Evolutionary conservation across 371 early-diverging fungal genomes (phyloP).

Genomic region (Rhizopus stolonifer): DNA sequence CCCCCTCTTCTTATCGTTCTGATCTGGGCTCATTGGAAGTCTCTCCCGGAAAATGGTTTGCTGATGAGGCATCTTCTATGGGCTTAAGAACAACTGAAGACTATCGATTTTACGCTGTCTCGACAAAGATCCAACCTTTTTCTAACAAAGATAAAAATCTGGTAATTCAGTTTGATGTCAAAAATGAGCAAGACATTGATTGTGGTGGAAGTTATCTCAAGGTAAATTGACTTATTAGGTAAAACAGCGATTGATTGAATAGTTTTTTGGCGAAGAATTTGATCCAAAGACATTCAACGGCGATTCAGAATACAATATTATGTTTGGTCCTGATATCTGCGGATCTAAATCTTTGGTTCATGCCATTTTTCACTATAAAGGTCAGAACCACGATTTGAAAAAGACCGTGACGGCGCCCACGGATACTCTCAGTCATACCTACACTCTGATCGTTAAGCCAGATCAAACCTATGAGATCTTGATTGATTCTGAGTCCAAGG

Average conservation of each 20-base stretch:
- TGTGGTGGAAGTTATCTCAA: slow-evolving; percentile 98
- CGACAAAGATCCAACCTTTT: slow-evolving; percentile 73
- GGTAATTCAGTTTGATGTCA: slow-evolving; percentile 94
- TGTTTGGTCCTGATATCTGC: slow-evolving; percentile 96
- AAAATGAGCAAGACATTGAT: slow-evolving; percentile 90
- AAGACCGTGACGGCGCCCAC: slow-evolving; percentile 67
- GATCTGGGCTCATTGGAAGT: slow-evolving; percentile 78
- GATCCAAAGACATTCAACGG: slow-evolving; percentile 79
- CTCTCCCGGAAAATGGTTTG: slow-evolving; percentile 75
- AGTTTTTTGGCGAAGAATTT: slow-evolving; percentile 57
- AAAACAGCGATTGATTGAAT: not conserved
- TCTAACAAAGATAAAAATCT: slow-evolving; percentile 77
- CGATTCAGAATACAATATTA: slow-evolving; percentile 92
- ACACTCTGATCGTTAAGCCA: slow-evolving; percentile 88
- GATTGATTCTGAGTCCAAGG: slow-evolving; percentile 74
- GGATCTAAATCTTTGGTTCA: slow-evolving; percentile 92
- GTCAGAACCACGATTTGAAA: slow-evolving; percentile 82
- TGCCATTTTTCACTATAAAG: slow-evolving; percentile 92
- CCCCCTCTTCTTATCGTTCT: slow-evolving; percentile 62
- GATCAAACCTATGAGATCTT: slow-evolving; percentile 87
- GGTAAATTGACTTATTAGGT: slow-evolving; percentile 40
- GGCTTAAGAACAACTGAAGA: slow-evolving; percentile 85
- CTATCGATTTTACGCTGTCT: slow-evolving; percentile 83
- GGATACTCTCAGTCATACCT: slow-evolving; percentile 80
- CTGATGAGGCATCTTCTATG: slow-evolving; percentile 65